These are phyloP conservation scores for Rhizodiscina lignyota DNA, from an alignment of 495 filamentous ascomycete species.

Conservation along the genomic window DNA sequence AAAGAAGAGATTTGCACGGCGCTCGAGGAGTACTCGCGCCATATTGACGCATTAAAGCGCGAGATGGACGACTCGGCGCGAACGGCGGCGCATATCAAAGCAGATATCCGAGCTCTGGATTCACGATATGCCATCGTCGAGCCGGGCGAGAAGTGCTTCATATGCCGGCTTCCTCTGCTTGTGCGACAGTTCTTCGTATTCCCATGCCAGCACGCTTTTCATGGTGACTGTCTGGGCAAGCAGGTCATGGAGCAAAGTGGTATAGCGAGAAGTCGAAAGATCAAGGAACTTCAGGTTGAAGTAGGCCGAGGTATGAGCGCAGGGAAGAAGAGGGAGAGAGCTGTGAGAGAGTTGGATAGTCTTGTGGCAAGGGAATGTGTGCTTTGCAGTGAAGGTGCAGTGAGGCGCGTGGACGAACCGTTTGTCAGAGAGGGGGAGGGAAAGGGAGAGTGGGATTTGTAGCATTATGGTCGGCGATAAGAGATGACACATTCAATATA, in stretches of 20 bases:
- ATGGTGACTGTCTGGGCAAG: conserved; percentile 77
- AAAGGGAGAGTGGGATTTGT: conserved; percentile 70
- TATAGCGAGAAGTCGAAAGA: conserved; percentile 58
- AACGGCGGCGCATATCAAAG: conserved; percentile 76
- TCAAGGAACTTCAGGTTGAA: conserved; percentile 68
- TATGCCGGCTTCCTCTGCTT: conserved; percentile 70
- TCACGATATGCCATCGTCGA: conserved; percentile 90
- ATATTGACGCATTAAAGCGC: conserved; percentile 74
- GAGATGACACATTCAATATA: no score
- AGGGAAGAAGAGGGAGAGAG: conserved; percentile 54
- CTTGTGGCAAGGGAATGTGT: conserved; percentile 72
- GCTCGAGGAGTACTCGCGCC: conserved; percentile 75
- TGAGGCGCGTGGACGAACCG: conserved; percentile 82
- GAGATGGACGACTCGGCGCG: conserved; percentile 90
- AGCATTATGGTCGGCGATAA: no score
- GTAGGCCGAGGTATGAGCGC: conserved; percentile 53
- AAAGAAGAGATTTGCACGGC: conserved; percentile 94
- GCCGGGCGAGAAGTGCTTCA: conserved; percentile 83
- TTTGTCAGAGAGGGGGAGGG: conserved; percentile 61
- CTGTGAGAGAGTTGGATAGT: conserved; percentile 75
- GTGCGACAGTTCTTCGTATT: conserved; percentile 94
- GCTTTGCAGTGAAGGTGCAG: conserved; percentile 83
- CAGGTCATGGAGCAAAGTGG: conserved; percentile 63
- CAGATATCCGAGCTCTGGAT: conserved; percentile 70
- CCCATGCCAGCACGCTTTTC: conserved; percentile 94